Evolutionary conservation across 345 rosid species (phyloP).

Genomic region (Lepidium africanum): DNA sequence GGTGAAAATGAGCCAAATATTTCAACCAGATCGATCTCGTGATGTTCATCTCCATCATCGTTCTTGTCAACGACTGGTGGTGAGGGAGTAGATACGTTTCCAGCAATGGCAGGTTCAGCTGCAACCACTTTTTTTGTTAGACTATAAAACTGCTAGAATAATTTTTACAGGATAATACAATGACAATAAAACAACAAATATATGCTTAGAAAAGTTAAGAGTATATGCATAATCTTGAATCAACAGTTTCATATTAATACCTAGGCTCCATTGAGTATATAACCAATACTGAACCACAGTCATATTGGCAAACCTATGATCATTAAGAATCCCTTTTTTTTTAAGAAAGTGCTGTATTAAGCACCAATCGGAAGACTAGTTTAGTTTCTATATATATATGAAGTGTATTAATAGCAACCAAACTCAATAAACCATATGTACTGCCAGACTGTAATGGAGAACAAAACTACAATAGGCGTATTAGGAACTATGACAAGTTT

Average conservation of each 20-base stretch:
- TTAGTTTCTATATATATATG: neutral
- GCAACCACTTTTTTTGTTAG: slow-evolving; percentile 26
- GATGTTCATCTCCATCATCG: slow-evolving; percentile 60
- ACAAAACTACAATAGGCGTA: neutral
- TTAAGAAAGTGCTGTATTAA: no score
- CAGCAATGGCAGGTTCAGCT: slow-evolving; percentile 30
- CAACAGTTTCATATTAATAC: neutral
- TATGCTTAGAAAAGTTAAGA: neutral
- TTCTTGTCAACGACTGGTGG: slow-evolving; percentile 38
- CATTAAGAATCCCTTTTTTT: neutral
- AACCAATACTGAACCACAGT: neutral
- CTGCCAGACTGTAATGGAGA: neutral
- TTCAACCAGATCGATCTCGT: slow-evolving; percentile 49
- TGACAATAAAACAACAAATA: neutral
- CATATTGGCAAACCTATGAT: neutral
- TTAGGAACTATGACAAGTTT: neutral
- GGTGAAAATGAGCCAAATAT: slow-evolving; percentile 56
- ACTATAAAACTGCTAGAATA: slow-evolving; percentile 3
- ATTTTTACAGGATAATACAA: neutral
- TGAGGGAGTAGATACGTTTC: slow-evolving; percentile 25
- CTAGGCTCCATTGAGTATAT: neutral
- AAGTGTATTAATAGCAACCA: neutral
- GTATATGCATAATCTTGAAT: neutral
- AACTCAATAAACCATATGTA: neutral
- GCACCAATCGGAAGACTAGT: neutral